Base-by-base conservation (phyloP, 1,139 yeast species). In the Zygosaccharomyces sapae region DNA sequence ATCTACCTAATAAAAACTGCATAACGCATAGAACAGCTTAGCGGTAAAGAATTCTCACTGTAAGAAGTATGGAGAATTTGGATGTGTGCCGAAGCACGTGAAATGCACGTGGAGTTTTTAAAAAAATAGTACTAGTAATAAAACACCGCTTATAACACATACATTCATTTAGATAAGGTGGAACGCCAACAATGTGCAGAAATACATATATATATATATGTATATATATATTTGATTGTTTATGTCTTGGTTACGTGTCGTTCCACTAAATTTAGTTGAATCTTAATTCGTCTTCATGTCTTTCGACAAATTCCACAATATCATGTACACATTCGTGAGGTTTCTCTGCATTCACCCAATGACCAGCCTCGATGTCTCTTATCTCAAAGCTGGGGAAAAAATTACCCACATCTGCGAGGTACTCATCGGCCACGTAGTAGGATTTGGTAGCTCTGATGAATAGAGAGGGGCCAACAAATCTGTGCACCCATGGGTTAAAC, bases 271-370 rank as follows among this genome's bases (percentile, higher is more conserved):
- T 19, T 37, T 9, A n/a, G 31, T 30, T 24, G n/a, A n/a, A 20
- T 20, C 40, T 20, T 22, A 37, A 33, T 20, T 44, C 51, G 33
- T 80, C 85, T 56, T 80, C 86, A 48, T 74, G 71, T 51, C 77
- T 70, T 50, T 76, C 79, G 19, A 86, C 70, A 69, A 79, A 86
- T 29, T 80, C 81, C 13, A 70, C 70, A 19, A 85, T 76, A 5
- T 68, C 69, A 3, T 75, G 79, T 40, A 83, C 70, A 54, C 88
- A 86, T 58, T 81, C 89, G 3, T 70, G 56, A 0, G 96, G 95
- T 55, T 83, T 80, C 58, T 87, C 95, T 49, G 86, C 79, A 56
- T 85, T 85, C 20, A 87, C 78, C 96, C 97, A 92, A 66, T 92
- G 98, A 1, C 97, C 97, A 1, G 89, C 78, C 22, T 86, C 82